These are phyloP conservation scores for Escallonia rubra DNA, from an alignment of 129 eudicot genomes.

Conservation along the genomic window DNA sequence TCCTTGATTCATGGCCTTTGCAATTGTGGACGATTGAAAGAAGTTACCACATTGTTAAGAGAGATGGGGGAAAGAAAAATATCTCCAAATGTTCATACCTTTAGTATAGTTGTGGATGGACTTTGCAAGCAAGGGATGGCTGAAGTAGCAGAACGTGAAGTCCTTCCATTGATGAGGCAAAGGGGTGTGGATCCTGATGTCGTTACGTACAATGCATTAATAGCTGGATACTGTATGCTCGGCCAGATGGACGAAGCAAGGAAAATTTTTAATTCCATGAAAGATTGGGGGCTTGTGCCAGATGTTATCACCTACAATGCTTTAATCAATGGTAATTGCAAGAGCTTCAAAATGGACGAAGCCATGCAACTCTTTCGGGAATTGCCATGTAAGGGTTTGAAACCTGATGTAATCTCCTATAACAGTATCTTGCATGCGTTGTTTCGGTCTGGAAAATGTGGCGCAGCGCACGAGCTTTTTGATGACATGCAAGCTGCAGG, in stretches of 20 bases:
- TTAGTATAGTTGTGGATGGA: not conserved
- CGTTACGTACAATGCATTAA: too few relatives aligned
- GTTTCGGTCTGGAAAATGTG: not conserved
- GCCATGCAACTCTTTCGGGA: conserved; percentile 1
- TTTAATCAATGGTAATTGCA: not conserved
- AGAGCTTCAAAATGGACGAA: not conserved
- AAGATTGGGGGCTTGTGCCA: not conserved
- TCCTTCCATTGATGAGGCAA: not conserved
- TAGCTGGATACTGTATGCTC: too few relatives aligned
- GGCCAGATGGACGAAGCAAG: not conserved
- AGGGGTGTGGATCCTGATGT: not conserved
- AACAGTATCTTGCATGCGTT: conserved; percentile 2
- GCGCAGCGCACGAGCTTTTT: not conserved
- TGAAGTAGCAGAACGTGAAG: not conserved
- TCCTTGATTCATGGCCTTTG: conserved; percentile 9
- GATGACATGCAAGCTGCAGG: not conserved
- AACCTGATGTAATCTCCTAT: not conserved
- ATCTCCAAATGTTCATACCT: not conserved
- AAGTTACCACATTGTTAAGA: not conserved
- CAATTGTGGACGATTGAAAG: not conserved
- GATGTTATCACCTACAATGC: not conserved
- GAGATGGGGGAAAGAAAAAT: not conserved
- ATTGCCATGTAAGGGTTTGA: not conserved
- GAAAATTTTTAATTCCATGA: not conserved
- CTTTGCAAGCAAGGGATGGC: conserved; percentile 3